Evolutionary conservation across 768 basidiomycete species (phyloP), one percentile per base, ranked within the genome.

Genomic region (Floccularia luteovirens): DNA sequence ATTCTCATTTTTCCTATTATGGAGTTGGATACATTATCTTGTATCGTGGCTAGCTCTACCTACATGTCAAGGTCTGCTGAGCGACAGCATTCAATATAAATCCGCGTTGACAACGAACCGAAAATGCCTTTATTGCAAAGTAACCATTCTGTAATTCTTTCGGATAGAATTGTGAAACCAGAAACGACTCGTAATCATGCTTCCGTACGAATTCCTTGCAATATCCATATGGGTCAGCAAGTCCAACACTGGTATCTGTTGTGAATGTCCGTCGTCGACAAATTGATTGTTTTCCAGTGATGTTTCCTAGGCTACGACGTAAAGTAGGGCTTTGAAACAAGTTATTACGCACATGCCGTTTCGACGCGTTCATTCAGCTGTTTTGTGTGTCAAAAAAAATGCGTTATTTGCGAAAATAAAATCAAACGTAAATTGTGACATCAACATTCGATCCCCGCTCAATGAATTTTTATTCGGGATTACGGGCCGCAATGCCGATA

Each of bases 1-100:
- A 89, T 74, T 47, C 86, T 72, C 72, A 90, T 86, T 55, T 78
- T 76, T n/a, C 87, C 89, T 41, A 91, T 77, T 27, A 73, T 66
- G 24, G 74, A 55, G 43, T 82, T 83, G 13, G 86, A 85, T 11
- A 87, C 82, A 27, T 70, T 65, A 45, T 92, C 90, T 57, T 81
- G 84, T 13, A 89, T 61, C 54, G 66, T 82, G 7, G 88, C 81
- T 39, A 90, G 60, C 55, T 91, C 89, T 39, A 85, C 74, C 83
- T 89, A 54, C 16, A 43, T 31, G 30, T 21, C 24, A 8, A 37
- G 24, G 19, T 31, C 19, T 7, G 23, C 6, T 12, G 6, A 39
- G 19, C 31, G 13, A 10, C n/a, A 23, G n/a, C 3, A 14, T 33
- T 28, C 16, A 31, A 14, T 19, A 31, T 25, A 16, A 19, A 23